Base-by-base conservation (phyloP, 2,329 filamentous ascomycete genomes). In the Aspergillus spinulosporus region DNA sequence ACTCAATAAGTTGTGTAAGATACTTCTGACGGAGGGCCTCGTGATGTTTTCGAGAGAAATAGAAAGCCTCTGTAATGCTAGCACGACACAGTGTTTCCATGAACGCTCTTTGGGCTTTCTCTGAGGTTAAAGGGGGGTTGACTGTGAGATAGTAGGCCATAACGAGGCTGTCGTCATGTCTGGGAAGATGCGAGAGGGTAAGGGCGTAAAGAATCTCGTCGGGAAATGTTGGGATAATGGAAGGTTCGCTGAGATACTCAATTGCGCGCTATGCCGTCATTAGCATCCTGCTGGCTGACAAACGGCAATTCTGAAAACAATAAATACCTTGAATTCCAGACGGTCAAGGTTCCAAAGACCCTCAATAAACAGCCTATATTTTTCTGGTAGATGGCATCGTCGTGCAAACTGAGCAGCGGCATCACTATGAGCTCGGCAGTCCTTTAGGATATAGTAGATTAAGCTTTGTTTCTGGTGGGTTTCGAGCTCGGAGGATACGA, bases 321-420 rank as follows among this genome's bases (percentile, higher is more conserved):
- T 21, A 15, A 8, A 5, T 67, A 88, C 85, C 62, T 81, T 76
- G 66, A 90, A 92, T 55, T 90, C 80, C 44, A 85, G 77, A 42
- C 84, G 82, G 68, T 96, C 91, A 70, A 96, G 78, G 65, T 88
- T 80, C 89, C 90, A 95, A 7, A 95, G 76, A 0, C 91, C 91
- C 64, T 88, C 86, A 75, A 94, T 90, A 65, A 92, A 89, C 45
- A 89, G 84, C 72, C 87, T 85, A 71, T 93, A 95, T 63, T 87
- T 90, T 54, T 82, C 80, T 1, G 91, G 89, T 50, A 95, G 80
- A 60, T 87, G 85, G 4, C 85, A 85, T 26, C 76, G 76, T 42
- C 75, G 73, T 12, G 86, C 84, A 64, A 93, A 91, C 37, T 82
- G 78, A 4, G 80, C 73, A 3, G 80, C 78, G 15, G 79, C 78